Evolutionary conservation across 2,329 filamentous ascomycete genomes (phyloP), one percentile per base, ranked within the genome.

Genomic region (Parasarocladium wereldwijsianum): DNA sequence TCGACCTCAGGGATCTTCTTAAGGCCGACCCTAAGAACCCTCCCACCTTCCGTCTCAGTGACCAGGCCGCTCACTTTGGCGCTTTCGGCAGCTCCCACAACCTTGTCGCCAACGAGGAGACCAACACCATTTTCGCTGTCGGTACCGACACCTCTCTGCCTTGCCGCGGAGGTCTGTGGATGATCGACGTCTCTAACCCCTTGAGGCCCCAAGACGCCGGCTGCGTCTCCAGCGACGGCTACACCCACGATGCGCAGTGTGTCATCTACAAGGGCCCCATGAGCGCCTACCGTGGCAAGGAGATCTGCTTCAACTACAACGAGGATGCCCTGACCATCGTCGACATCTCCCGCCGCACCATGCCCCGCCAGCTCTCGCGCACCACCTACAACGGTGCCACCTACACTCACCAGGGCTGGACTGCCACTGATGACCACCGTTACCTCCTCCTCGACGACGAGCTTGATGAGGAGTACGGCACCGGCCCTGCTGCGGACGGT

Each of bases 1-100:
- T 76, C 34, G 70, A 76, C 39, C 57, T 74, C 53, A 63, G 52
- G 38, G 71, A 51, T 49, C 54, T 70, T 4, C 43, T 62, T n/a
- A 47, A 47, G 10, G 44, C 68, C 26, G 47, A 63, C 40, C 54
- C 60, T 0, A 42, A 54, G 5, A 49, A 45, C 11, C 55, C 48
- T 18, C 43, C 42, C 32, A 40, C 37, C n/a, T 58, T 55, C 26
- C 42, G 40, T 38, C 45, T 43, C 8, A 40, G 43, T 24, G 41
- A 37, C 5, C 55, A 57, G 10, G 49, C 51, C 1, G 50, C 50
- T 1, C 49, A 47, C 36, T 58, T 51, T 38, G 42, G 36, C 5
- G 46, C 45, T 36, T 32, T 49, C 2, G 29, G 42, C 12, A 35
- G 38, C 28, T 52, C 52, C 17, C 62, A 66, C 48, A 68, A 68